Evolutionary conservation across 2,329 filamentous ascomycete species (phyloP), one percentile per base, ranked within the genome.

Genomic region (Coniochaeta hoffmannii): DNA sequence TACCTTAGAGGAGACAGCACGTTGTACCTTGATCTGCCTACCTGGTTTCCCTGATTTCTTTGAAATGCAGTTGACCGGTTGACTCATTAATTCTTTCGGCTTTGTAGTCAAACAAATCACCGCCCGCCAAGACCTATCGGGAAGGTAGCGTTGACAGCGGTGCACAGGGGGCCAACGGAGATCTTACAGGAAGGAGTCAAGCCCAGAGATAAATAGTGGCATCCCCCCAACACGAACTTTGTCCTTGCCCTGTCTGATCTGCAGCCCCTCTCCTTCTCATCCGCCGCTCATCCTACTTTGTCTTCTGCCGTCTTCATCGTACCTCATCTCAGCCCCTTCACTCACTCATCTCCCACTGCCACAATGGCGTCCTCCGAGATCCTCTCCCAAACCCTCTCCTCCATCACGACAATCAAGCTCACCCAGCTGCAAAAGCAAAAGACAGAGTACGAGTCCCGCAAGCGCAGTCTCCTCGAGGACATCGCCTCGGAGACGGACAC

Each of bases 341-440:
- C 15, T n/a, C 34, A 36, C 9, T 36, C 34, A 36, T 36, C 34
- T 14, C 9, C 15, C 8, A 41, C 5, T 32, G 17, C n/a, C 44
- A 58, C 19, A 30, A 73, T 73, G 69, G 64, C 69, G 50, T 44
- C 38, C 38, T 44, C 38, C 38, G 4, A 44, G 22, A 44, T 72
- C 44, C 71, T 81, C 34, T 79, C 79, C 6, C 71, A 79, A 55
- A 81, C 79, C 14, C 73, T 82, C 28, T 74, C 77, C 54, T 76
- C 76, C 32, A 79, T 82, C 63, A 83, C 78, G 19, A 69, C 69
- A 36, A 79, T 77, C 56, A 85, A 84, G 62, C 76, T 85, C 57
- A 69, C 69, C n/a, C 79, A 84, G 61, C 72, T 85, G 8, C 71
- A 74, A 28, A 78, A 77, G 59, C 75, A 81, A 58, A 78, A 76